phyloP scores from a whole-genome alignment of 2,329 filamentous ascomycete genomes.

The Arachnomyces sp. region DNA sequence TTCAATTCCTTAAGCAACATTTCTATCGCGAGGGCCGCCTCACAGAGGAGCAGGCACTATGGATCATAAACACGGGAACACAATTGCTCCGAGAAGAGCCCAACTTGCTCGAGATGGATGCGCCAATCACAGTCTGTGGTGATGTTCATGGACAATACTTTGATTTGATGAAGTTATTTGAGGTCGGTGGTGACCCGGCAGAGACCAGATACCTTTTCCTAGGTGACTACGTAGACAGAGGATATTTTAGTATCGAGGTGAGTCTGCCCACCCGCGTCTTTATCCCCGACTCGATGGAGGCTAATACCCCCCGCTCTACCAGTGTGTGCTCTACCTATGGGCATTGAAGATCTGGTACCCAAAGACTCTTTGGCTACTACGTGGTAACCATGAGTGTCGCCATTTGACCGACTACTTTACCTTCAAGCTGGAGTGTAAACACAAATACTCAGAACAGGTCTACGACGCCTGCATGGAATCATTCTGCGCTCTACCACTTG shows the following conservation, averaged over 20 bases:
- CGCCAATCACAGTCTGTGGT: constrained; percentile 95
- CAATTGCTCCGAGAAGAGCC: constrained; percentile 83
- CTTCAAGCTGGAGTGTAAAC: constrained; percentile 99
- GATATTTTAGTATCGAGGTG: constrained; percentile 96
- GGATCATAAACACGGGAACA: constrained; percentile 82
- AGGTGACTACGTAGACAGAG: constrained; percentile 94
- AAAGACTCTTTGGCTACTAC: constrained; percentile 90
- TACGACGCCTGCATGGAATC: constrained; percentile 99
- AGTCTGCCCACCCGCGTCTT: constrained; percentile 13
- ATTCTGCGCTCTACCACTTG: constrained; percentile 87
- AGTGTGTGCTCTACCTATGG: constrained; percentile 96
- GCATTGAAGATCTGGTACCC: constrained; percentile 98
- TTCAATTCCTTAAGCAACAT: constrained; percentile 93
- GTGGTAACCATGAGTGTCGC: constrained; percentile 96
- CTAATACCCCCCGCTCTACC: constrained; percentile 22
- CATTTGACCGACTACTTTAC: constrained; percentile 99
- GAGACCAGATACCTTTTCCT: constrained; percentile 96
- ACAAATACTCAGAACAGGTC: constrained; percentile 94
- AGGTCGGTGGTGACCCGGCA: constrained; percentile 91
- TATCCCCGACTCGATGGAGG: no score
- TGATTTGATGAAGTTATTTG: constrained; percentile 98
- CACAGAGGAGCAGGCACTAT: constrained; percentile 94
- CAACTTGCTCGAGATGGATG: constrained; percentile 97
- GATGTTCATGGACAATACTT: constrained; percentile 99
- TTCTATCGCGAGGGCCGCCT: constrained; percentile 95